Conservation (phyloP, 257 asterid genomes). For the Ilex asprella region DNA sequence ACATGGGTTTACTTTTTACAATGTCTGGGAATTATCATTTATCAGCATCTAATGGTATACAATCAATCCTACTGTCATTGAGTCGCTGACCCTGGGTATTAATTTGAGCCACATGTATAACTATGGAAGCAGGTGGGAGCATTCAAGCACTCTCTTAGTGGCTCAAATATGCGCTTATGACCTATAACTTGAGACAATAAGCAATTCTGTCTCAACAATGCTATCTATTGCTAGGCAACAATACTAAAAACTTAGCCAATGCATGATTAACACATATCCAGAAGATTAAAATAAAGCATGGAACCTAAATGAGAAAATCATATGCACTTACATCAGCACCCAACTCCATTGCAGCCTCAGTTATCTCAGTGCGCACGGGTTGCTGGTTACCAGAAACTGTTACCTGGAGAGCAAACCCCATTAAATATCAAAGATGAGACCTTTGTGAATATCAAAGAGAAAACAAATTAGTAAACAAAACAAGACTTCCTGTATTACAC, state of each 20-base stretch:
- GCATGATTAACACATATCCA: neutral
- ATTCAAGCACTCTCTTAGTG: constrained; percentile 28
- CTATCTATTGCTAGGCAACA: neutral
- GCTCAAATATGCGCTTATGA: neutral
- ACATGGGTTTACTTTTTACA: too few relatives aligned
- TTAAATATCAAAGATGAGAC: too few relatives aligned
- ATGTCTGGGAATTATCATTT: too few relatives aligned
- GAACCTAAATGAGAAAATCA: neutral
- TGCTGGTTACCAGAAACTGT: constrained; percentile 94
- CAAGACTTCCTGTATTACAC: too few relatives aligned
- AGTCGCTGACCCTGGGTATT: too few relatives aligned
- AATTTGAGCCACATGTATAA: too few relatives aligned
- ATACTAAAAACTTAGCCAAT: too few relatives aligned
- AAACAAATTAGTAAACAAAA: too few relatives aligned
- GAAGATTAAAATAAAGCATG: neutral
- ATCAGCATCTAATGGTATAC: too few relatives aligned
- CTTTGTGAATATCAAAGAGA: too few relatives aligned
- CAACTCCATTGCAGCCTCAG: constrained; percentile 95
- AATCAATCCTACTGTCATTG: too few relatives aligned
- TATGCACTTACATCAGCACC: constrained; percentile 67
- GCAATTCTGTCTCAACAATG: neutral
- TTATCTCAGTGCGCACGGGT: constrained; percentile 87
- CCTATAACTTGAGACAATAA: neutral
- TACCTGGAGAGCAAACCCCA: constrained; percentile 22
- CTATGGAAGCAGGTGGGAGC: too few relatives aligned